Conservation (phyloP, 2,329 filamentous ascomycete species). For the Orbilia blumenaviensis region DNA sequence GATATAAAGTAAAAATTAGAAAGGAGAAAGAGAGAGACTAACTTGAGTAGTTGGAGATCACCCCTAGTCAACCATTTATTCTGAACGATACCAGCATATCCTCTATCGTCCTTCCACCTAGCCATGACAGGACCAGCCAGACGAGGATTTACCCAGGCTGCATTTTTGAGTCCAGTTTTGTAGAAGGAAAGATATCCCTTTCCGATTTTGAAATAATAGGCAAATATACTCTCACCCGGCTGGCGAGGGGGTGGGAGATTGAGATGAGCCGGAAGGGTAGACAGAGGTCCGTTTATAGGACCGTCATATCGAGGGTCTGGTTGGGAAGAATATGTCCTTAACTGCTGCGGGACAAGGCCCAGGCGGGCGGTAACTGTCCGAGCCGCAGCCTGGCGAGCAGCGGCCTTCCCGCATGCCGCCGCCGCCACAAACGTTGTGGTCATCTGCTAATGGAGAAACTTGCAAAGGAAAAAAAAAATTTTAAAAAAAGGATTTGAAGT, state of each 20-base stretch:
- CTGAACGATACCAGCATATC: conserved; percentile 59
- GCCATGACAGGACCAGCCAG: conserved; percentile 65
- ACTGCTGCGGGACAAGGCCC: neutral
- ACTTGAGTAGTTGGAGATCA: conserved; percentile 57
- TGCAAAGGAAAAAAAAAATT: neutral
- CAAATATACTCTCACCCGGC: conserved; percentile 63
- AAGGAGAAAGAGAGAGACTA: conserved; percentile 32
- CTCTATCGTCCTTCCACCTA: conserved; percentile 61
- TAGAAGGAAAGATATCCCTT: conserved; percentile 85
- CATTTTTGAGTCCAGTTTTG: conserved; percentile 80
- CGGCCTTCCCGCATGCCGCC: conserved; percentile 20
- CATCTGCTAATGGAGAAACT: conserved; percentile 19
- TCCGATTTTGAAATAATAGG: conserved; percentile 71
- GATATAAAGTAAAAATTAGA: neutral
- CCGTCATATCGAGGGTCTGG: conserved; percentile 20
- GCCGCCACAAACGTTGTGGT: conserved; percentile 18
- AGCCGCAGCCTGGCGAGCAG: neutral
- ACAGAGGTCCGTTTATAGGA: conserved; percentile 73
- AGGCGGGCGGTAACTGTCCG: neutral
- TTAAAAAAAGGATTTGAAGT: no score
- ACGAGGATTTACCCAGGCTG: conserved; percentile 70
- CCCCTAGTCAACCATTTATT: conserved; percentile 60
- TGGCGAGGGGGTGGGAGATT: conserved; percentile 68
- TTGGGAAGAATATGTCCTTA: conserved; percentile 11
- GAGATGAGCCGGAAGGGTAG: conserved; percentile 77